Conservation (phyloP, 2,329 filamentous ascomycete genomes). For the Colletotrichum eleusines region DNA sequence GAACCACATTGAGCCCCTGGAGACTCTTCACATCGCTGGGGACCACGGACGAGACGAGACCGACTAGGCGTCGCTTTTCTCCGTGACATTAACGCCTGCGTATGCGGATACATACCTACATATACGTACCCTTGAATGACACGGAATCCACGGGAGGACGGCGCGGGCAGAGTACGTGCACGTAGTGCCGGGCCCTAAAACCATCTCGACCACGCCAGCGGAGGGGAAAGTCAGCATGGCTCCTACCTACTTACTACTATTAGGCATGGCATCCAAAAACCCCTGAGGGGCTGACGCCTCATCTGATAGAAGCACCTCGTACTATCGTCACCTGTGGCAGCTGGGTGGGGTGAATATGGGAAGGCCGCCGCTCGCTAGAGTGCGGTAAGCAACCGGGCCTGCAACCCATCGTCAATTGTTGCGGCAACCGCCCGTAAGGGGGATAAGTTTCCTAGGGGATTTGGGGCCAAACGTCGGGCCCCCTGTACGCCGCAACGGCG, state of each 20-base stretch:
- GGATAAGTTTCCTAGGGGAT: constrained; percentile 15
- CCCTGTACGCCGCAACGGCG: constrained; percentile 30
- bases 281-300: constrained; percentile 23
- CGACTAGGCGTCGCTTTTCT: constrained; percentile 10
- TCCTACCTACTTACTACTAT: neutral
- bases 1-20: constrained; percentile 7
- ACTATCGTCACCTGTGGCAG: constrained; percentile 8
- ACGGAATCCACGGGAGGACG: constrained; percentile 22
- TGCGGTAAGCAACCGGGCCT: constrained; percentile 5
- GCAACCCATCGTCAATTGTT: constrained; percentile 23
- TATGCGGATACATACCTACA: neutral
- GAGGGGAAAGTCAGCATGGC: neutral
- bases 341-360: constrained; percentile 10
- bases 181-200: constrained; percentile 12
- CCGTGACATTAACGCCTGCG: neutral
- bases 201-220: constrained; percentile 13
- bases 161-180: constrained; percentile 22
- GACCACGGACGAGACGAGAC: neutral
- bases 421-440: constrained; percentile 38
- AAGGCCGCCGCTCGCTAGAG: neutral
- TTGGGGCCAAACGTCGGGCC: constrained; percentile 22
- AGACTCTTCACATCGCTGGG: constrained; percentile 2
- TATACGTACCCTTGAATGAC: constrained; percentile 1
- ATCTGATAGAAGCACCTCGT: constrained; percentile 20
- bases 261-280: neutral